Percentiles rank a stretch among this genome's conserved stretches.
Conservation (phyloP, 768 basidiomycete genomes). For the Suillus variegatus region DNA sequence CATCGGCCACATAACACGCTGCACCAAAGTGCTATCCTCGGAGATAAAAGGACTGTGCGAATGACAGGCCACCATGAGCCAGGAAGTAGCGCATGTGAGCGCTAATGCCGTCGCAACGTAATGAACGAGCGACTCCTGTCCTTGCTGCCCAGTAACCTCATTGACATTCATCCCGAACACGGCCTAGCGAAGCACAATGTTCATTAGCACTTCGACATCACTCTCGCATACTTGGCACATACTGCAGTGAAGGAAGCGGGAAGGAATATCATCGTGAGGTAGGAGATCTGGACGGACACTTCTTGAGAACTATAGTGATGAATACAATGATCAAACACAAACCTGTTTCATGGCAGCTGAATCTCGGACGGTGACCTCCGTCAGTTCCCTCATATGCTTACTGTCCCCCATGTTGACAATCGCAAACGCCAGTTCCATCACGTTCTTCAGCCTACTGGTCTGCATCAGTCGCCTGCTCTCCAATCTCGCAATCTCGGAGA, state of each 20-base stretch:
- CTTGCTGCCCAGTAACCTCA: conserved; percentile 31
- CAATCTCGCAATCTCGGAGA: conserved; percentile 50
- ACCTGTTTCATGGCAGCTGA: conserved; percentile 26
- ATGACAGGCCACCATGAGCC: conserved; percentile 58
- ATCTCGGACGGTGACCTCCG: conserved; percentile 14
- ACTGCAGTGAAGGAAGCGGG: conserved; percentile 47
- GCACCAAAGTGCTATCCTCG: conserved; percentile 10
- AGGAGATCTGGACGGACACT: conserved; percentile 41
- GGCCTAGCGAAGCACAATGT: conserved; percentile 23
- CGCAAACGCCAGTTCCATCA: conserved; percentile 43
- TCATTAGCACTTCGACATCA: conserved; percentile 6
- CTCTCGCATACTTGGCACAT: conserved; percentile 6
- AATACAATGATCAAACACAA: neutral
- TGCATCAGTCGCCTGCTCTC: conserved; percentile 34
- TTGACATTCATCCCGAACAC: conserved; percentile 28
- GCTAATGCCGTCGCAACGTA: conserved; percentile 42
- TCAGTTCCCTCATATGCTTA: conserved; percentile 9
- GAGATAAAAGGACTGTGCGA: conserved; percentile 13
- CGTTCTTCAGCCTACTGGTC: conserved; percentile 27
- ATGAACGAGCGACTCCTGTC: conserved; percentile 33
- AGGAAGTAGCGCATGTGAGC: conserved; percentile 52
- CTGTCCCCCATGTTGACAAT: conserved; percentile 55
- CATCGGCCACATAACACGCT: conserved; percentile 25
- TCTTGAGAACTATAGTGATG: conserved; percentile 3
- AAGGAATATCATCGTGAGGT: conserved; percentile 58